Evolutionary conservation across 352 stramenopile genomes (phyloP).

Genomic region (Phytopythium helicoides): DNA sequence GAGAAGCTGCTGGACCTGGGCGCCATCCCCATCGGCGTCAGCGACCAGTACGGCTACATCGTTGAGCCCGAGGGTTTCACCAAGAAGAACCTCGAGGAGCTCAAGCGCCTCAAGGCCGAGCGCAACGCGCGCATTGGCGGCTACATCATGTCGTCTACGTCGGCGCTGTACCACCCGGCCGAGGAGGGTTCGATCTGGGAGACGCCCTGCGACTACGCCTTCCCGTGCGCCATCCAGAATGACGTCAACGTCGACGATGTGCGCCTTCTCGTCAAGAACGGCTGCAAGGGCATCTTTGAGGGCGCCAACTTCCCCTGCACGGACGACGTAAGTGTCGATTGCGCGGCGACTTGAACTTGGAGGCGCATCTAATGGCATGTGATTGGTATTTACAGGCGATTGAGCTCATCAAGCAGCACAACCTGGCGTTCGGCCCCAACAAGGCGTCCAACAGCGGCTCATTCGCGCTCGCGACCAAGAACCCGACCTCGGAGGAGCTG

Average conservation of each 20-base stretch:
- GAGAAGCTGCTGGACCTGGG: constrained; percentile 95
- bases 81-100: constrained; percentile 59
- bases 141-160: constrained; percentile 90
- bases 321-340: constrained; percentile 36
- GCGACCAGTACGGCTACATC: constrained; percentile 94
- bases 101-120: constrained; percentile 83
- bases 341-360: too few relatives aligned
- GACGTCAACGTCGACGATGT: constrained; percentile 83
- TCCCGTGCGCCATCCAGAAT: constrained; percentile 95
- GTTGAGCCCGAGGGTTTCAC: constrained; percentile 92
- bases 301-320: constrained; percentile 83
- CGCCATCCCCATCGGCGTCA: constrained; percentile 95
- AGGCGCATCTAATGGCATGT: not conserved
- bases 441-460: constrained; percentile 83
- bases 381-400: constrained; percentile 35
- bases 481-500: constrained; percentile 50
- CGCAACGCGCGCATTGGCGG: constrained; percentile 74
- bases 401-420: constrained; percentile 79
- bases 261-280: constrained; percentile 83
- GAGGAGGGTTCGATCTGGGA: constrained; percentile 86
- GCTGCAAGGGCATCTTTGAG: constrained; percentile 88
- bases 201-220: constrained; percentile 94
- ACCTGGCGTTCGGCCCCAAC: constrained; percentile 80
- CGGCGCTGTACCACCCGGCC: constrained; percentile 80
- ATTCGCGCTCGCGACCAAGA: constrained; percentile 68